A percentile compares a stretch with the other conserved stretches of the same genome.
phyloP scores from a whole-genome alignment of 306 rosid species.

The Acacia acuminata region DNA sequence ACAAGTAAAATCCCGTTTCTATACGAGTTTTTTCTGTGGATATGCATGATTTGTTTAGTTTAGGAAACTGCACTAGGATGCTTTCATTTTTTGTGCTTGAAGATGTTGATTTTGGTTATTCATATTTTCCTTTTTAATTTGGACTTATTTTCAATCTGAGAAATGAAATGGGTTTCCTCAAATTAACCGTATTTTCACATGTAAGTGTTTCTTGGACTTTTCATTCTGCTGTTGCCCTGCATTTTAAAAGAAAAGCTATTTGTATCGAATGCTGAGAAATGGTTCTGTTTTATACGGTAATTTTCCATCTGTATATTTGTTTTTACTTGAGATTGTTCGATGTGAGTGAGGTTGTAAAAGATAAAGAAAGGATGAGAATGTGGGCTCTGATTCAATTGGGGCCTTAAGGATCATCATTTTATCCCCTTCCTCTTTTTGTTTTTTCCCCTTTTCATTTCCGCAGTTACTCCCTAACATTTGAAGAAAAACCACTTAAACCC shows the following conservation, averaged over 20 bases:
- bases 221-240: slow-evolving; percentile 13
- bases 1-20: slow-evolving; percentile 51
- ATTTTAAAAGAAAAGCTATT: not conserved
- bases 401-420: slow-evolving; percentile 42
- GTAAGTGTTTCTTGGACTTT: not conserved
- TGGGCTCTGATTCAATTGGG: slow-evolving; percentile 50
- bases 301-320: slow-evolving; percentile 24
- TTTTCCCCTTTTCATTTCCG: slow-evolving; percentile 13
- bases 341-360: slow-evolving; percentile 25
- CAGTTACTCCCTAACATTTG: slow-evolving; percentile 20
- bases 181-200: not conserved
- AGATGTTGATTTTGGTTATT: slow-evolving; percentile 23
- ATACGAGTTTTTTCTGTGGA: not conserved
- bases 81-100: slow-evolving; percentile 37
- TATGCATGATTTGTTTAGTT: slow-evolving; percentile 29
- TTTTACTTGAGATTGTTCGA: slow-evolving; percentile 21
- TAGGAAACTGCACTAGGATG: not conserved
- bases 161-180: slow-evolving; percentile 8
- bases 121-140: not conserved
- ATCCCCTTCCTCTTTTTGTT: slow-evolving; percentile 18
- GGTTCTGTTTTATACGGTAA: slow-evolving; percentile 1
- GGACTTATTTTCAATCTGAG: not conserved
- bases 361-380: slow-evolving; percentile 30
- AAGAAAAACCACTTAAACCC: slow-evolving; percentile 19
- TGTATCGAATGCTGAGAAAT: slow-evolving; percentile 12